Evolutionary conservation across 306 rosid genomes (phyloP).

Genomic region (Pyrus betulifolia): DNA sequence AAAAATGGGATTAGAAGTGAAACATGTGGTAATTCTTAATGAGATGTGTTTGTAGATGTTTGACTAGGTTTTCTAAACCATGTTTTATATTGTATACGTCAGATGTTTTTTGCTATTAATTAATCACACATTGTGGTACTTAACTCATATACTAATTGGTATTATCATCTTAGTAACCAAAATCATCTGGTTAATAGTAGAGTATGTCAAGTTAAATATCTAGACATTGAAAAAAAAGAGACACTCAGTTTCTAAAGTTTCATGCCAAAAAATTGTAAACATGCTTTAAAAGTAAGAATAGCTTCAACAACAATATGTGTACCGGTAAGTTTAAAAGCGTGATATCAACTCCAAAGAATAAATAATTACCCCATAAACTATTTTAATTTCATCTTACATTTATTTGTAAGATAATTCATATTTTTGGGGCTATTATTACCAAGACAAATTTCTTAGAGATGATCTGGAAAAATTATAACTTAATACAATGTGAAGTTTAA

Average conservation of each 20-base stretch:
- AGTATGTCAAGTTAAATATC: neutral
- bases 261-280: neutral
- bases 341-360: no score
- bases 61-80: slow-evolving; percentile 1
- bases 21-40: slow-evolving; percentile 14
- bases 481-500: no score
- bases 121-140: neutral
- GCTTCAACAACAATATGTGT: neutral
- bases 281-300: neutral
- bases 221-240: no score
- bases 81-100: slow-evolving; percentile 1
- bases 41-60: slow-evolving; percentile 6
- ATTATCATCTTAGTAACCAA: neutral
- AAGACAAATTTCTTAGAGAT: no score
- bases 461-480: no score
- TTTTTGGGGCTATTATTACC: no score
- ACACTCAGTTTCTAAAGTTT: no score
- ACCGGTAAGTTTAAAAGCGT: neutral
- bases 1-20: neutral
- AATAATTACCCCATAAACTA: no score
- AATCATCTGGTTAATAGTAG: neutral
- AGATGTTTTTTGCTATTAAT: neutral
- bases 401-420: no score
- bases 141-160: neutral
- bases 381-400: no score